Base-by-base conservation (phyloP, 2,329 filamentous ascomycete genomes). In the Colletotrichum cuscutae region DNA sequence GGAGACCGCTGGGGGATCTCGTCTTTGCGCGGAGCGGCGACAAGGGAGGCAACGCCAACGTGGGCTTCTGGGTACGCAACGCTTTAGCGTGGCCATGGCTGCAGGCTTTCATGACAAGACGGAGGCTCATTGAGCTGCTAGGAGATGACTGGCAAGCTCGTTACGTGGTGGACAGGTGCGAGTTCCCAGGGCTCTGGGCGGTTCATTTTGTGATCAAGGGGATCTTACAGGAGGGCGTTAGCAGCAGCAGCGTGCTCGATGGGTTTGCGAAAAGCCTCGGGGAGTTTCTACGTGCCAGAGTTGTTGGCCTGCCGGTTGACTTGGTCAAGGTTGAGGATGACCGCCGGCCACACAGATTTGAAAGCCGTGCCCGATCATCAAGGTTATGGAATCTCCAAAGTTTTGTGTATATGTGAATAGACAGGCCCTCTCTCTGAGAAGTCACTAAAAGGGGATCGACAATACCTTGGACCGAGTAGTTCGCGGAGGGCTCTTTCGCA, bases 221-320 rank as follows among this genome's bases (percentile, higher is more conserved):
- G 2, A 81, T 85, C 24, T 74, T 87, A 12, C 83, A 84, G 2
- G 77, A 81, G 1, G 83, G 83, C 0, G 84, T 89, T 1, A 88
- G 86, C 75, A 86, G 85, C 70, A 86, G 82, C 26, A 82, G 80
- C 42, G 77, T 84, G 28, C 70, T 89, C 24, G 87, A 89, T 77
- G 81, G 82, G 2, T 83, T 89, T 75, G 88, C 83, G 2, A 89
- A 89, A 76, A 86, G 86, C 0, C 84, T 89, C 76, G 85, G 82
- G 15, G 87, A 89, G 79, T 89, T 85, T 77, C 76, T 88, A 42
- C 77, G 80, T 22, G 77, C 76, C 9, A 78, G 78, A 32, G 60
- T 77, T 12, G 78, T 81, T 22, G 78, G 78, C n/a, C 24, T 82
- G 54, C 80, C 80, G 0, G 32, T 26, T 11, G 74, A 75, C 8